Evolutionary conservation across 2,329 filamentous ascomycete genomes (phyloP).

Genomic region (Escovopsis sp.): DNA sequence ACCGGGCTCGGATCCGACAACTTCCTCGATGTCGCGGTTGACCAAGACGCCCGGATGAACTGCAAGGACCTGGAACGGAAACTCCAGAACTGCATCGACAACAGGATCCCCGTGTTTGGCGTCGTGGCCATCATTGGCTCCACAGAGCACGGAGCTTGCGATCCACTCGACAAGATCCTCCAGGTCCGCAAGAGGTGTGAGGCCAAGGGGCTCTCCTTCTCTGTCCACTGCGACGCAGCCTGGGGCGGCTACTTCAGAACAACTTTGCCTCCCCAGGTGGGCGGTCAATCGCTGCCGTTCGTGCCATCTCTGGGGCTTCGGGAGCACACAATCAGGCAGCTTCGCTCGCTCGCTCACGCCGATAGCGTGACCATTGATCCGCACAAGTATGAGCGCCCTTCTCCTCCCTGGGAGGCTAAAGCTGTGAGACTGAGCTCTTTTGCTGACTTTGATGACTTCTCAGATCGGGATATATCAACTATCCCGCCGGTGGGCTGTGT

Average conservation of each 20-base stretch:
- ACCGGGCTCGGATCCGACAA: constrained; percentile 29
- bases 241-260: constrained; percentile 36
- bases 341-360: constrained; percentile 23
- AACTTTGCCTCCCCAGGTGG: constrained; percentile 20
- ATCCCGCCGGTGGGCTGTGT: constrained; percentile 29
- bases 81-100: constrained; percentile 17
- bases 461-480: constrained; percentile 27
- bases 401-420: too few species aligned
- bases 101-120: constrained; percentile 22
- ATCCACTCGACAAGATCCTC: constrained; percentile 23
- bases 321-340: constrained; percentile 20
- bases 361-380: constrained; percentile 34
- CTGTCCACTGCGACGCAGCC: constrained; percentile 32
- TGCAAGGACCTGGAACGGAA: constrained; percentile 16
- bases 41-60: constrained; percentile 24
- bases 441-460: too few species aligned
- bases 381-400: constrained; percentile 18
- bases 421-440: too few species aligned
- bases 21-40: constrained; percentile 24
- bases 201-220: constrained; percentile 26
- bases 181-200: constrained; percentile 25
- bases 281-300: constrained; percentile 15
- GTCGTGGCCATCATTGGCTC: constrained; percentile 32
- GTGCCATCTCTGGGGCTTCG: constrained; percentile 18
- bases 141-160: constrained; percentile 33